Evolutionary conservation across 139 green algal genomes (phyloP), one percentile per base, ranked within the genome.

Genomic region (Micromonas commoda): DNA sequence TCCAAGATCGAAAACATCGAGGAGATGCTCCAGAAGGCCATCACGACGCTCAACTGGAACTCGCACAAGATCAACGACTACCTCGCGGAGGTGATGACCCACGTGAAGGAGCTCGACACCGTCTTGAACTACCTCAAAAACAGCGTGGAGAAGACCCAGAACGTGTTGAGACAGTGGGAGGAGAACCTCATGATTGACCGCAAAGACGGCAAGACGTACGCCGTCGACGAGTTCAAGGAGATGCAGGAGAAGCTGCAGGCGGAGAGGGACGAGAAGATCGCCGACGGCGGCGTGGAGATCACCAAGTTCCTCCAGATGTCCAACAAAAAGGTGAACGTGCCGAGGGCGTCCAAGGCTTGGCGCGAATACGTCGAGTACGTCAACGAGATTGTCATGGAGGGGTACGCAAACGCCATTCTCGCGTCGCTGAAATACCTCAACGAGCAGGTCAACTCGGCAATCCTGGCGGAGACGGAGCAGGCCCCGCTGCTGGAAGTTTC

Each of bases 21-120:
- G 75, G 24, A 67, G 2, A 82, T 66, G 35, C 85, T 97, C 64
- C 78, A 92, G n/a, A 86, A 90, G 4, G 93, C 91, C 71, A 89
- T 96, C 77, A 81, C 79, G 23, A 88, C 85, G 63, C 86, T 96
- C 23, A 97, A 97, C 86, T 97, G 93, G 93, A 95, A 94, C 83
- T 92, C 85, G 38, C 86, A 96, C 31, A 88, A 87, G 82, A 96
- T 97, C 53, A 77, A 83, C 0, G 87, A 94, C 35, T 97, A 96
- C 86, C 88, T 94, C 57, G 80, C 77, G 26, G 31, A 75, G 0
- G 89, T 84, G 78, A 89, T 82, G 80, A 94, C 92, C 83, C 83
- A 81, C 35, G 90, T 94, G 64, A 89, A 90, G 79, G 84, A 90
- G 21, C 91, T 93, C 82, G 76, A 91, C 61, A 31, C 65, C 21